Evolutionary conservation across 1,284 basidiomycete species (phyloP), one percentile per base, ranked within the genome.

Genomic region (Wallemia hederae): DNA sequence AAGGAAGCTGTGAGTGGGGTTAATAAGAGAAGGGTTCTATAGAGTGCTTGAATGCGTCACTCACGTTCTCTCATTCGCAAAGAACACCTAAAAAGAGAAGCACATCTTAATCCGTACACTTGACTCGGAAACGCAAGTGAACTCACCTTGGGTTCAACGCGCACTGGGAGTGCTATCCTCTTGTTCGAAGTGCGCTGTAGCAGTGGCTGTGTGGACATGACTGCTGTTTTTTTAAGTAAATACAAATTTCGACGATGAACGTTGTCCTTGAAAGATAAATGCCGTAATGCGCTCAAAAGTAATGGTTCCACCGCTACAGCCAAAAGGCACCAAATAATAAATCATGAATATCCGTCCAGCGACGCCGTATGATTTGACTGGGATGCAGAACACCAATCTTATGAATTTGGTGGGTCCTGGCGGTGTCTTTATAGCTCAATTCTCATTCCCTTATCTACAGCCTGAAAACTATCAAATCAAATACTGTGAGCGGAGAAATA

Each of bases 161-260:
- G 80, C 66, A 96, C 81, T 49, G 91, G 90, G 49, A 96, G 81
- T 14, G 90, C 90, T 67, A 96, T 96, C 64, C 90, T 84, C 74
- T 94, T 94, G 59, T 83, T 80, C 1, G 89, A 86, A 19, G 91
- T 94, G 63, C 94, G 82, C 72, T 98, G 92, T 58, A 99, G 83
- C 58, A 98, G 80, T 24, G 94, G 94, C 72, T 97, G 94, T 61
- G 90, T 94, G 22, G 92, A 98, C 94, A 96, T 94, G 14, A 5
- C n/a, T 58, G 14, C 25, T 58, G 15, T 58, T 11, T 2, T 58
- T 27, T 28, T 25, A n/a, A 24, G 5, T 15, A 9, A 15, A 28
- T 24, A 5, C 24, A 24, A 7, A 26, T 58, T 26, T 58, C 7
- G 56, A 26, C 25, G 25, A 49, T 49, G 39, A 49, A 49, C 39